These are phyloP conservation scores for Sugiyamaella boreocaroliniensis DNA, from an alignment of 805 yeast species.

Conservation along the genomic window DNA sequence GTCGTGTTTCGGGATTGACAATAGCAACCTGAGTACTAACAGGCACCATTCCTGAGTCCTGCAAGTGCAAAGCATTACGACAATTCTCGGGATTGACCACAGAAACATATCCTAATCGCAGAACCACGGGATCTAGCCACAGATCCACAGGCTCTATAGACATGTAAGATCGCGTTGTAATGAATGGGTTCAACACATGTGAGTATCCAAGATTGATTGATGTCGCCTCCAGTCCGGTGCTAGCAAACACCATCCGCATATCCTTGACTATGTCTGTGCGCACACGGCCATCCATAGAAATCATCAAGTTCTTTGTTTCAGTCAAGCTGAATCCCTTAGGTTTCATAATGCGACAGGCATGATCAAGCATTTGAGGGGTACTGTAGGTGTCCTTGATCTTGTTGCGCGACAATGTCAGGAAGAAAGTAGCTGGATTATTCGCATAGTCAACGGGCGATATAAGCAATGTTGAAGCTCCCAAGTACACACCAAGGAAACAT, in stretches of 20 bases:
- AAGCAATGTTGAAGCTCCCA: constrained; percentile 80
- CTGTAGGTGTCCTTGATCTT: constrained; percentile 82
- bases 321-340: constrained; percentile 58
- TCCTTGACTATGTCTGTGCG: constrained; percentile 47
- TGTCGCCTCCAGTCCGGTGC: constrained; percentile 57
- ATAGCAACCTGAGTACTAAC: constrained; percentile 90
- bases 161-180: constrained; percentile 79
- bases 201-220: constrained; percentile 73
- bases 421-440: constrained; percentile 64
- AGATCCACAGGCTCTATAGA: constrained; percentile 82
- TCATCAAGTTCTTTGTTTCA: constrained; percentile 72
- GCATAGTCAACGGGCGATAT: constrained; percentile 74
- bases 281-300: constrained; percentile 72
- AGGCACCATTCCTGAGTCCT: constrained; percentile 95
- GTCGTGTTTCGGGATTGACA: constrained; percentile 86
- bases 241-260: constrained; percentile 55
- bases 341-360: constrained; percentile 55
- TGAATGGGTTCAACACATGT: constrained; percentile 74
- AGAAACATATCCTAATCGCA: constrained; percentile 82
- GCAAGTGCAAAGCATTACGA: constrained; percentile 66
- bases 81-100: constrained; percentile 67
- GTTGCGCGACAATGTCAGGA: constrained; percentile 61
- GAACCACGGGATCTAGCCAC: constrained; percentile 78
- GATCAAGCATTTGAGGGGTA: constrained; percentile 74
- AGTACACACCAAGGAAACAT: constrained; percentile 72